A percentile compares a stretch with the other conserved stretches of the same genome.
Conservation (phyloP, 345 rosid species). For the Ceriops zippeliana region DNA sequence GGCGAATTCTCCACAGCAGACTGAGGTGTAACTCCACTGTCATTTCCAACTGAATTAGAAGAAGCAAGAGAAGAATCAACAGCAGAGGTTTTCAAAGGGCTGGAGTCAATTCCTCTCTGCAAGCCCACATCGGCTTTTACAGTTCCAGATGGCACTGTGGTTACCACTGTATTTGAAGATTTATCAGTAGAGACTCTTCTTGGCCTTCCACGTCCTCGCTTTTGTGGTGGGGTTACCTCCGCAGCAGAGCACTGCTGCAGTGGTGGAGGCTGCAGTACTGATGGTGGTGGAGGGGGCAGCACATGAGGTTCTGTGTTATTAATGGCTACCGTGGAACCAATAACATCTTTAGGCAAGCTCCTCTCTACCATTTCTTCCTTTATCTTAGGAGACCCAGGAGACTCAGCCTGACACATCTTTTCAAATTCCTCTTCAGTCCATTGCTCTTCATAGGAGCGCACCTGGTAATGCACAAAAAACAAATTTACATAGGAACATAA, state of each 20-base stretch:
- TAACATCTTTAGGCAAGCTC: slow-evolving; percentile 41
- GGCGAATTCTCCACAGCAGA: slow-evolving; percentile 21
- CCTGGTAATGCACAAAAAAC: slow-evolving; percentile 33
- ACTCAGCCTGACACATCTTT: slow-evolving; percentile 75
- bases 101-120: slow-evolving; percentile 33
- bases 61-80: slow-evolving; percentile 26
- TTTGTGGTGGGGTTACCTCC: slow-evolving; percentile 69
- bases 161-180: slow-evolving; percentile 33
- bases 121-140: slow-evolving; percentile 35
- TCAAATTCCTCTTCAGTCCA: slow-evolving; percentile 95
- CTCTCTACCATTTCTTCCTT: slow-evolving; percentile 47
- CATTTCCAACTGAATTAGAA: slow-evolving; percentile 22
- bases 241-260: slow-evolving; percentile 30
- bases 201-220: slow-evolving; percentile 95
- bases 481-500: slow-evolving; percentile 6
- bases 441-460: slow-evolving; percentile 90
- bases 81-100: slow-evolving; percentile 27
- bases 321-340: slow-evolving; percentile 17
- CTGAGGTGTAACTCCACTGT: slow-evolving; percentile 22
- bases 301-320: slow-evolving; percentile 30
- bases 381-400: slow-evolving; percentile 60
- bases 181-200: slow-evolving; percentile 52
- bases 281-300: slow-evolving; percentile 17
- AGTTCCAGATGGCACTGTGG: slow-evolving; percentile 31
- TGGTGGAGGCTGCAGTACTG: slow-evolving; percentile 26